Base-by-base conservation (phyloP, 345 rosid species). In the Brassica nigra region DNA sequence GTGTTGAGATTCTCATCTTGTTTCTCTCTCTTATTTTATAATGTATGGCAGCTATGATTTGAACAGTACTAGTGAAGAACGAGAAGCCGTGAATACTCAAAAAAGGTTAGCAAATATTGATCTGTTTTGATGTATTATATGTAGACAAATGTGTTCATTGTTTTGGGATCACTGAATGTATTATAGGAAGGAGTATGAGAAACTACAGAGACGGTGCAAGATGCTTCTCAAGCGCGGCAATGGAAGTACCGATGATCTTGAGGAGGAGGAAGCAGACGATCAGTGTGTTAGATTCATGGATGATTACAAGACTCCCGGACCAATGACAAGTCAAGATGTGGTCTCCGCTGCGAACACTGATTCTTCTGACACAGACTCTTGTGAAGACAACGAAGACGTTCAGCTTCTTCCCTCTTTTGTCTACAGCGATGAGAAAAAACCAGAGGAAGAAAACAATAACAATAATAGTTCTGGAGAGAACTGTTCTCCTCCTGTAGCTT, bases 131-230 rank as follows among this genome's bases (percentile, higher is more conserved):
- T 1, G 6, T 58, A 59, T 39, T 27, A 44, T 16, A 55, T 59
- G 66, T 27, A 31, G 76, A 74, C 5, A 14, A 4, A 1, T 30
- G 16, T 28, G 64, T 12, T 18, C 30, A 37, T 23, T 71, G 20
- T 64, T 82, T 20, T 42, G 49, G 64, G 42, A 67, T 79, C 77
- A 80, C 1, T 80, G 33, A 52, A 15, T 87, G 85, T 88, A 85
- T 85, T 88, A 85, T 85, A 95, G 99, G 84, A 95, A 90, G 82
- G 89, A 90, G 81, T 95, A 92, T 87, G 92, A 95, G 85, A 88
- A 90, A 79, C 84, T 95, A 7, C 93, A 97, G 29, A 91, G 88
- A 77, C 85, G 81, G 73, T 91, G 98, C 59, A 82, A 84, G 61
- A 84, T 66, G 76, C 89, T 91, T 57, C 88, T 85, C 62, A 89